Percentiles rank a stretch among this genome's conserved stretches.
phyloP scores from a whole-genome alignment of 2,329 filamentous ascomycete genomes.

The Ophiostoma sp. region DNA sequence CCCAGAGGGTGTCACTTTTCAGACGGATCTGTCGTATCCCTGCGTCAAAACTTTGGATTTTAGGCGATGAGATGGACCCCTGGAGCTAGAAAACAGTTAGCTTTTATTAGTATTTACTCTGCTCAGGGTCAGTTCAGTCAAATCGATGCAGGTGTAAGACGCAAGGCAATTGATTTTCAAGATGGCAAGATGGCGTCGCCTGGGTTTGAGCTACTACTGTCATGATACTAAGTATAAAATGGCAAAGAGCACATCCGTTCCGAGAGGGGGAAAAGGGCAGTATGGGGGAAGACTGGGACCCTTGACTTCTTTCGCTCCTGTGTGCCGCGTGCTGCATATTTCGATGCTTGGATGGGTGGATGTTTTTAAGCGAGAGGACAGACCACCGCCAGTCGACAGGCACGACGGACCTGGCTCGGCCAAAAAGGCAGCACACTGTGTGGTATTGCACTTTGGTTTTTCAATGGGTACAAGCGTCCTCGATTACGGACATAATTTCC shows the following conservation, averaged over 20 bases:
- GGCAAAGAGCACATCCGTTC: not conserved
- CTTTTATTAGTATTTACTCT: not conserved
- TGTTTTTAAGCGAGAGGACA: constrained; percentile 1
- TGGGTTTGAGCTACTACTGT: not conserved
- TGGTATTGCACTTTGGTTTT: not conserved
- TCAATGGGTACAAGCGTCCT: not conserved
- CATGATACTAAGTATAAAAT: not conserved
- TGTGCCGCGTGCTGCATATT: not conserved
- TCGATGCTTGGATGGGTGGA: not conserved
- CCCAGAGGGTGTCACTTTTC: not conserved
- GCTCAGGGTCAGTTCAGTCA: not conserved
- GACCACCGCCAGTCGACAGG: not conserved
- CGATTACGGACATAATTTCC: not conserved
- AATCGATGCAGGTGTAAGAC: not conserved
- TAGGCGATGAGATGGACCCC: not conserved
- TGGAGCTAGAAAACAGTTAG: not conserved
- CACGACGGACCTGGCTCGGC: not conserved
- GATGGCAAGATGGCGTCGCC: not conserved
- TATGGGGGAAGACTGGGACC: not conserved
- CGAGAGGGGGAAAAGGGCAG: not conserved
- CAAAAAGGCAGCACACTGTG: not conserved
- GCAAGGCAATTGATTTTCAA: not conserved
- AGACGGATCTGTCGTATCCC: not conserved
- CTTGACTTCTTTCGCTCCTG: not conserved
- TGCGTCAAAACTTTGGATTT: constrained; percentile 4